Evolutionary conservation across 495 filamentous ascomycete genomes (phyloP).

Genomic region (Trichoderma orchidacearum): DNA sequence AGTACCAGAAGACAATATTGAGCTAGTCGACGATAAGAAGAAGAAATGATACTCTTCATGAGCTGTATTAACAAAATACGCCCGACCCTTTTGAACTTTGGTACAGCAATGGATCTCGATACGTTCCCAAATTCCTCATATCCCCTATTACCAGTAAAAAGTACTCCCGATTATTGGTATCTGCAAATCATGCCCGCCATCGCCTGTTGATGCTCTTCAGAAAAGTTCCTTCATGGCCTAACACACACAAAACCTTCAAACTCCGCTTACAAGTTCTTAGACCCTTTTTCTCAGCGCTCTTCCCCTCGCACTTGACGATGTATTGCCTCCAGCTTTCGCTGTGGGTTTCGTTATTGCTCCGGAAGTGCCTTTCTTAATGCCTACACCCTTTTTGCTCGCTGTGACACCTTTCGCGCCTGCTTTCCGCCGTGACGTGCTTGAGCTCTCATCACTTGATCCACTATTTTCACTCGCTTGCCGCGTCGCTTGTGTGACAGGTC

Average conservation of each 20-base stretch:
- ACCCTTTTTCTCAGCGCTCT: conserved; percentile 38
- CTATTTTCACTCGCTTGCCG: conserved; percentile 31
- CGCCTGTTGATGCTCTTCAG: not conserved
- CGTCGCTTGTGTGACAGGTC: conserved; percentile 24
- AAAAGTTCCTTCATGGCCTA: not conserved
- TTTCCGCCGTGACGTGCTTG: conserved; percentile 29
- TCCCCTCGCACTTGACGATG: conserved; percentile 17
- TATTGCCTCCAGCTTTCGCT: conserved; percentile 14
- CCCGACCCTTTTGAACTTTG: not conserved
- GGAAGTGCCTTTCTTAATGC: conserved; percentile 24
- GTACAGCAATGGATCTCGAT: not conserved
- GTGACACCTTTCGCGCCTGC: conserved; percentile 17
- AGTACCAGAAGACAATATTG: conserved; percentile 88
- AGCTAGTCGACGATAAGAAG: conserved; percentile 87
- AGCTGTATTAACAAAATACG: not conserved
- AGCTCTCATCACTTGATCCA: conserved; percentile 36
- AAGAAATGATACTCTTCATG: conserved; percentile 46
- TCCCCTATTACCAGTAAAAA: not conserved
- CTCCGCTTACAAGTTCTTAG: conserved; percentile 9
- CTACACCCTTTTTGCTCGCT: conserved; percentile 20
- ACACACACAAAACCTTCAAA: not conserved
- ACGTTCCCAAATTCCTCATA: not conserved
- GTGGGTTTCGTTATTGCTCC: conserved; percentile 26
- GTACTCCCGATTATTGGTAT: not conserved
- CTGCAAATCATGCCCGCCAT: not conserved